A percentile compares a stretch with the other conserved stretches of the same genome.
Conservation (phyloP, 140 eudicot genomes). For the Anethum foeniculum region DNA sequence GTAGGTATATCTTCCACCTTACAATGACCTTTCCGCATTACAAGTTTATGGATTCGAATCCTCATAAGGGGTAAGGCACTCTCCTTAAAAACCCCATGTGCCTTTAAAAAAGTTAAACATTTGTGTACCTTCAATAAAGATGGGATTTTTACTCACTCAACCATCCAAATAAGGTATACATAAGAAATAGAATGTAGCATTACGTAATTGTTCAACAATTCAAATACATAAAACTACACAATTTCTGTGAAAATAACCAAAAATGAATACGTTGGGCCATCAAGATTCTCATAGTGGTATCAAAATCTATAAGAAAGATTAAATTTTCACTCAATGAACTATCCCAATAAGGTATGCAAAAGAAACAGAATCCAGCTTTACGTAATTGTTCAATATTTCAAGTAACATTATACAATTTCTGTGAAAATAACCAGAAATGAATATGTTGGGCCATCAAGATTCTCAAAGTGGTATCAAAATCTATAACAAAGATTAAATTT, state of each 20-base stretch:
- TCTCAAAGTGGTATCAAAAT: background rate
- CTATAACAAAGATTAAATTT: background rate
- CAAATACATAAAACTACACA: too few relatives aligned
- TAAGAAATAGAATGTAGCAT: too few relatives aligned
- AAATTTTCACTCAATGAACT: background rate
- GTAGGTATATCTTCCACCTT: background rate
- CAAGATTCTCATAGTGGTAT: background rate
- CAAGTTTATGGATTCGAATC: too few relatives aligned
- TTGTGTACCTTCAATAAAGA: background rate
- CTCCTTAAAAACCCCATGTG: background rate
- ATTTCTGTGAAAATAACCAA: too few relatives aligned
- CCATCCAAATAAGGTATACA: background rate
- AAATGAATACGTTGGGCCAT: background rate
- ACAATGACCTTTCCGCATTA: background rate
- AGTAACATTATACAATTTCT: too few relatives aligned
- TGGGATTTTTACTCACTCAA: background rate
- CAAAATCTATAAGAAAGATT: background rate
- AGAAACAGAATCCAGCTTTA: background rate
- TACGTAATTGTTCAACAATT: too few relatives aligned
- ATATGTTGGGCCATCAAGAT: background rate
- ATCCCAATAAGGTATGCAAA: background rate
- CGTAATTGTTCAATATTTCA: background rate
- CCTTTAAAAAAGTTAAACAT: background rate
- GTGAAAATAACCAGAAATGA: background rate
- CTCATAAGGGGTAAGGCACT: too few relatives aligned